Percentiles rank a stretch among this genome's conserved stretches.
Conservation (phyloP, 768 basidiomycete genomes). For the Phlegmacium glaucopus region DNA sequence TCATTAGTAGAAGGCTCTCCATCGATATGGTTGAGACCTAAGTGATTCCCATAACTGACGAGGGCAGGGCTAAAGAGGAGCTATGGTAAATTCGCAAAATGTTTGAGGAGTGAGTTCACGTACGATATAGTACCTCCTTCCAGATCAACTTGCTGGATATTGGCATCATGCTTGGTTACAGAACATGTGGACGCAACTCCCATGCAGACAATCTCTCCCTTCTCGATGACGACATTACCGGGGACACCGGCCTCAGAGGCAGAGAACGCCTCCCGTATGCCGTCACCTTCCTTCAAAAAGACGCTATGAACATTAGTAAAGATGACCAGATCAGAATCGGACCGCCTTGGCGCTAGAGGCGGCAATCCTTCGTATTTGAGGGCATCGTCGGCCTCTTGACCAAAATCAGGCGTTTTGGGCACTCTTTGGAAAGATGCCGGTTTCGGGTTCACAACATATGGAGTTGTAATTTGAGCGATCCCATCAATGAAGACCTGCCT, state of each 20-base stretch:
- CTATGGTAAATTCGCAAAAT: no score
- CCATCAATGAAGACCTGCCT: slow-evolving; percentile 85
- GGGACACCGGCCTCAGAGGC: slow-evolving; percentile 12
- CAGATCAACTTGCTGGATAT: slow-evolving; percentile 47
- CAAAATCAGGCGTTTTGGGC: slow-evolving; percentile 58
- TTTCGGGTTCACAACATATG: slow-evolving; percentile 46
- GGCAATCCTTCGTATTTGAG: slow-evolving; percentile 64
- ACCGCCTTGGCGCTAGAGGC: slow-evolving; percentile 46
- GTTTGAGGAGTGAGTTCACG: slow-evolving; percentile 20
- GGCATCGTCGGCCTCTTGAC: slow-evolving; percentile 50
- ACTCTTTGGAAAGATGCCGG: slow-evolving; percentile 47
- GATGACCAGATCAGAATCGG: slow-evolving; percentile 38
- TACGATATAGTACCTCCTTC: slow-evolving; percentile 63
- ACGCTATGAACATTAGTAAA: slow-evolving; percentile 65
- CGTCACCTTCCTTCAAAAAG: slow-evolving; percentile 31
- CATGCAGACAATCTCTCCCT: slow-evolving; percentile 54
- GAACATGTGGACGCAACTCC: slow-evolving; percentile 32
- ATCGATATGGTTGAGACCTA: slow-evolving; percentile 66
- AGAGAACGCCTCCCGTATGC: slow-evolving; percentile 29
- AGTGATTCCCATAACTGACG: slow-evolving; percentile 55
- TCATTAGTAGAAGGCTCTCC: slow-evolving; percentile 58
- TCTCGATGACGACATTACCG: slow-evolving; percentile 45
- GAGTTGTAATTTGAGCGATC: slow-evolving; percentile 58
- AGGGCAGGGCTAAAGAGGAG: slow-evolving; percentile 47
- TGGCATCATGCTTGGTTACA: slow-evolving; percentile 9